phyloP scores from a whole-genome alignment of 495 filamentous ascomycete species.

The Neurospora hispaniola region DNA sequence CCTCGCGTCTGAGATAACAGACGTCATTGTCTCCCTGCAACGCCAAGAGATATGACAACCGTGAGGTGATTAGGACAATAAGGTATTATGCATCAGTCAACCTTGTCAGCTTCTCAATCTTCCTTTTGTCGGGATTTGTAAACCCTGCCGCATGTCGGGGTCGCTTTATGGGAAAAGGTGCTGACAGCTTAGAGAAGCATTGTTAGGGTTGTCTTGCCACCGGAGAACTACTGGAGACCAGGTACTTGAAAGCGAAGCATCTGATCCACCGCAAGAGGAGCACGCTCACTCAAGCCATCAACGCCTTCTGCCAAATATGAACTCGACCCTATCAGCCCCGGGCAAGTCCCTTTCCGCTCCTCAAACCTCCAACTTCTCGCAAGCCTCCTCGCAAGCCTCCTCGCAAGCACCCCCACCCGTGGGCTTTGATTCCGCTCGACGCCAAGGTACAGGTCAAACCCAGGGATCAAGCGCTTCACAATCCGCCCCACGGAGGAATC shows the following conservation, averaged over 20 bases:
- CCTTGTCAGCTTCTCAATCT: background rate
- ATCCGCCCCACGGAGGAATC: constrained; percentile 56
- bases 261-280: constrained; percentile 1
- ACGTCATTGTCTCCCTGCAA: background rate
- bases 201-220: background rate
- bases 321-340: constrained; percentile 30
- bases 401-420: constrained; percentile 19
- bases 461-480: constrained; percentile 41
- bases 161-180: background rate
- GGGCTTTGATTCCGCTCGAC: constrained; percentile 48
- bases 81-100: background rate
- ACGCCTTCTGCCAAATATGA: constrained; percentile 27
- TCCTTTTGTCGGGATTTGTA: background rate
- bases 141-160: background rate
- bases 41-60: background rate
- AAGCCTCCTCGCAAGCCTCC: constrained; percentile 14
- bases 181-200: background rate
- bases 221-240: background rate
- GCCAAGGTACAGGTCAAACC: constrained; percentile 49
- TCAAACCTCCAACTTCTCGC: constrained; percentile 14
- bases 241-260: background rate
- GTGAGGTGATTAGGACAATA: background rate
- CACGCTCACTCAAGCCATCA: constrained; percentile 8
- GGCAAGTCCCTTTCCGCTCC: constrained; percentile 34
- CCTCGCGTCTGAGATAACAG: background rate